Evolutionary conservation across 2,329 filamentous ascomycete genomes (phyloP).

Genomic region (Talaromyces sp.): DNA sequence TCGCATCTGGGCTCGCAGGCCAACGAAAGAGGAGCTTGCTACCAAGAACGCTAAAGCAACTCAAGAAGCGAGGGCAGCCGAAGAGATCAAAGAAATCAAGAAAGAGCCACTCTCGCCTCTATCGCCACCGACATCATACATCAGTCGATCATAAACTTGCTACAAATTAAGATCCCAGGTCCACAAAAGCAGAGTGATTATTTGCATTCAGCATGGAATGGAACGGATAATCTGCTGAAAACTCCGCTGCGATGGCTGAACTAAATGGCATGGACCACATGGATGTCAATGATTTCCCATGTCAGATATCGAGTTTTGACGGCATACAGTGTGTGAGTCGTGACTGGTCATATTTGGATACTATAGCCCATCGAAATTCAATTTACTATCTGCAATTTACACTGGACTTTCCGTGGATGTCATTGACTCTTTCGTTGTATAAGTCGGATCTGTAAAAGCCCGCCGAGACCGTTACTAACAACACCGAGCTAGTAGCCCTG

Average conservation of each 20-base stretch:
- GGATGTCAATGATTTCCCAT: too few relatives aligned
- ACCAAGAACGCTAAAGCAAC: background rate
- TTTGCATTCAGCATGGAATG: too few relatives aligned
- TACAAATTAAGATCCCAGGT: background rate
- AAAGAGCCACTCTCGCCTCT: background rate
- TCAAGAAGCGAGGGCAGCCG: background rate
- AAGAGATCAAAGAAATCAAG: background rate
- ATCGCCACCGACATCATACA: background rate
- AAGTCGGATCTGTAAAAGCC: background rate
- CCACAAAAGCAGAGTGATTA: background rate
- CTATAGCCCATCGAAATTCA: too few relatives aligned
- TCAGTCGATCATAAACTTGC: background rate
- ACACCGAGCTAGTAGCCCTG: background rate
- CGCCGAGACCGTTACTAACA: background rate
- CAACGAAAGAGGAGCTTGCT: background rate
- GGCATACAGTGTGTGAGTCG: too few relatives aligned
- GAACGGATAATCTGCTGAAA: too few relatives aligned
- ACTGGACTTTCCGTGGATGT: too few relatives aligned
- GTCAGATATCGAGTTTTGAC: too few relatives aligned
- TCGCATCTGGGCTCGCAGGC: background rate
- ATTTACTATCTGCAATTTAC: too few relatives aligned
- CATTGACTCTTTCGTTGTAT: too few relatives aligned
- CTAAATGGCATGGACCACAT: too few relatives aligned
- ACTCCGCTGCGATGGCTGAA: too few relatives aligned
- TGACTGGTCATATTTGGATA: too few relatives aligned